These are phyloP conservation scores for Tricholoma flavovirens DNA, from an alignment of 768 basidiomycete genomes.

Conservation along the genomic window DNA sequence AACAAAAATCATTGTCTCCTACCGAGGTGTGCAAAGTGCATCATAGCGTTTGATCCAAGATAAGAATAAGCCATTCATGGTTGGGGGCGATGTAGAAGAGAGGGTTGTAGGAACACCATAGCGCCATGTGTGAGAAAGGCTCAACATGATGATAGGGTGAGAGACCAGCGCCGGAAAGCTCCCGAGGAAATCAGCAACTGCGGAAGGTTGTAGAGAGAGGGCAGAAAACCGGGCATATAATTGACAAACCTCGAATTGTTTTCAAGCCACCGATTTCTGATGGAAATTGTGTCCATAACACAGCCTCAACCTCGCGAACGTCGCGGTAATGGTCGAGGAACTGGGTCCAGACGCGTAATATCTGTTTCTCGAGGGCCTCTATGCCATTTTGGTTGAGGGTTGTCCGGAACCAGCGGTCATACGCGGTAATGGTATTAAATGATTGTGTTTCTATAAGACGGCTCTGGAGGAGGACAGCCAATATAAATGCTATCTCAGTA, in stretches of 20 bases:
- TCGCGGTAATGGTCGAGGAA: slow-evolving; percentile 38
- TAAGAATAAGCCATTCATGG: background rate
- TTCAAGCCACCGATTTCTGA: slow-evolving; percentile 19
- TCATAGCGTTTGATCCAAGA: slow-evolving; percentile 25
- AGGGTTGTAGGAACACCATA: slow-evolving; percentile 13
- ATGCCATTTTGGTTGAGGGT: slow-evolving; percentile 18
- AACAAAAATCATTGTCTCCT: slow-evolving; percentile 6
- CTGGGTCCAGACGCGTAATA: slow-evolving; percentile 32
- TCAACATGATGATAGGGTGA: slow-evolving; percentile 37
- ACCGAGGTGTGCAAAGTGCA: slow-evolving; percentile 43
- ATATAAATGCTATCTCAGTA: slow-evolving; percentile 23
- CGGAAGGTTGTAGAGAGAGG: background rate
- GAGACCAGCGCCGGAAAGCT: slow-evolving; percentile 30
- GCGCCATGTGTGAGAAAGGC: slow-evolving; percentile 36
- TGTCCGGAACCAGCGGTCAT: slow-evolving; percentile 37
- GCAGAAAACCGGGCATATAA: background rate
- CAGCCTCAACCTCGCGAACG: slow-evolving; percentile 36
- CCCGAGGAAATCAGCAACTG: slow-evolving; percentile 40
- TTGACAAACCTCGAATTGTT: slow-evolving; percentile 25
- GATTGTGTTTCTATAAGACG: slow-evolving; percentile 19
- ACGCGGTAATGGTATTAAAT: slow-evolving; percentile 26
- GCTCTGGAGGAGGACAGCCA: slow-evolving; percentile 30
- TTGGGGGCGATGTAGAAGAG: background rate
- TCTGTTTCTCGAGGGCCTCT: slow-evolving; percentile 27
- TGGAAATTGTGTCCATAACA: slow-evolving; percentile 44